These are phyloP conservation scores for Musa beccarii DNA, from an alignment of 176 grass and related monocot species.

Conservation along the genomic window DNA sequence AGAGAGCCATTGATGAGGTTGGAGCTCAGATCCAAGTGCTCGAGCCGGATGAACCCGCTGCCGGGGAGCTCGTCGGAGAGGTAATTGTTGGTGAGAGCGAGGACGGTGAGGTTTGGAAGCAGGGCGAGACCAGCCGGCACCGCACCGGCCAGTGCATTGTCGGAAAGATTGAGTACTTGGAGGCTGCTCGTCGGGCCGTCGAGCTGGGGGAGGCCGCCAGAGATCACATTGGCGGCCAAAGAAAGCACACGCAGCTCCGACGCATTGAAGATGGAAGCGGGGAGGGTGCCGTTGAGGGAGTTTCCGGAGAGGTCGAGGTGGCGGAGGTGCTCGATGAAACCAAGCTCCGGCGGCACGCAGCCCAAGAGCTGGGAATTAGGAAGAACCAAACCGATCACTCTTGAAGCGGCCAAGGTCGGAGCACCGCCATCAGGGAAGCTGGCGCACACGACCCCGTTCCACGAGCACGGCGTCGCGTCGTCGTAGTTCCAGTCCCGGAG, in stretches of 20 bases:
- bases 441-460: constrained; percentile 82
- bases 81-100: constrained; percentile 62
- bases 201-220: constrained; percentile 33
- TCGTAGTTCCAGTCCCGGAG: constrained; percentile 51
- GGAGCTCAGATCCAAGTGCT: constrained; percentile 64
- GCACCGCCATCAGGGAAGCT: constrained; percentile 20
- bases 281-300: constrained; percentile 53
- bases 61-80: constrained; percentile 44
- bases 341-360: constrained; percentile 45
- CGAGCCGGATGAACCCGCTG: constrained; percentile 31
- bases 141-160: constrained; percentile 55
- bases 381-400: constrained; percentile 58
- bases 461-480: constrained; percentile 62
- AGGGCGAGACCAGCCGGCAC: constrained; percentile 49
- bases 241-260: constrained; percentile 54
- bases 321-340: constrained; percentile 57
- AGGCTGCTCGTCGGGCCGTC: constrained; percentile 36
- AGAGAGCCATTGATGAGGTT: constrained; percentile 71
- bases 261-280: constrained; percentile 38
- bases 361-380: constrained; percentile 62
- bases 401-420: not conserved
- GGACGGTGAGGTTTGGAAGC: constrained; percentile 57
- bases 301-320: constrained; percentile 90
- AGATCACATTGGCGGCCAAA: constrained; percentile 66
- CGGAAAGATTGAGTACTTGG: constrained; percentile 59